Conservation (phyloP, 371 early-diverging fungal species). For the Mortierella sp. region DNA sequence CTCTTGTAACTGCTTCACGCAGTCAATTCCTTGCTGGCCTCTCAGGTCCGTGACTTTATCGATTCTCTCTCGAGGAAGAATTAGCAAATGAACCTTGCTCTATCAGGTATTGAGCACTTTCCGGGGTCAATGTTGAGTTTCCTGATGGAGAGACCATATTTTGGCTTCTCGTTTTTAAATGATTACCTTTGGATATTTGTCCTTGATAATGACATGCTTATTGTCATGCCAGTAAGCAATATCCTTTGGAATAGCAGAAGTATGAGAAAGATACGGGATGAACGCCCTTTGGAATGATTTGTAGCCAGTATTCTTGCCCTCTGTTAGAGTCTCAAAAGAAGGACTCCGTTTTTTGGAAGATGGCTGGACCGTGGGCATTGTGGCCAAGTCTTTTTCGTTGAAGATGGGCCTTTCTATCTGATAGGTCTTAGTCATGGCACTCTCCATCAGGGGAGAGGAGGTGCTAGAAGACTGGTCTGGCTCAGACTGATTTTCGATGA, state of each 20-base stretch:
- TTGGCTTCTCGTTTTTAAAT: too few relatives aligned
- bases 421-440: too few relatives aligned
- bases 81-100: slow-evolving; percentile 57
- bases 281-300: slow-evolving; percentile 21
- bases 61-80: slow-evolving; percentile 57
- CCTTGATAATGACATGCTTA: slow-evolving; percentile 56
- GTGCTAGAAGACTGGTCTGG: too few relatives aligned
- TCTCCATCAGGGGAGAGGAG: too few relatives aligned
- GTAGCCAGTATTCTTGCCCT: background rate
- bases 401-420: too few relatives aligned
- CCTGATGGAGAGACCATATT: background rate
- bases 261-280: slow-evolving; percentile 41
- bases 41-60: slow-evolving; percentile 49
- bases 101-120: slow-evolving; percentile 3
- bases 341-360: too few relatives aligned
- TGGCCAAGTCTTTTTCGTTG: too few relatives aligned
- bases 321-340: too few relatives aligned
- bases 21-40: slow-evolving; percentile 21
- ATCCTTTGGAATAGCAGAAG: slow-evolving; percentile 43
- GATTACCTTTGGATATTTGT: slow-evolving; percentile 65
- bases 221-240: slow-evolving; percentile 50
- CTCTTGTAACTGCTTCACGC: slow-evolving; percentile 23
- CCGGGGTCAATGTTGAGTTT: background rate
- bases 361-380: too few relatives aligned
- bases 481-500: background rate